phyloP scores from a whole-genome alignment of 768 basidiomycete species.

The Agaricus blazei region DNA sequence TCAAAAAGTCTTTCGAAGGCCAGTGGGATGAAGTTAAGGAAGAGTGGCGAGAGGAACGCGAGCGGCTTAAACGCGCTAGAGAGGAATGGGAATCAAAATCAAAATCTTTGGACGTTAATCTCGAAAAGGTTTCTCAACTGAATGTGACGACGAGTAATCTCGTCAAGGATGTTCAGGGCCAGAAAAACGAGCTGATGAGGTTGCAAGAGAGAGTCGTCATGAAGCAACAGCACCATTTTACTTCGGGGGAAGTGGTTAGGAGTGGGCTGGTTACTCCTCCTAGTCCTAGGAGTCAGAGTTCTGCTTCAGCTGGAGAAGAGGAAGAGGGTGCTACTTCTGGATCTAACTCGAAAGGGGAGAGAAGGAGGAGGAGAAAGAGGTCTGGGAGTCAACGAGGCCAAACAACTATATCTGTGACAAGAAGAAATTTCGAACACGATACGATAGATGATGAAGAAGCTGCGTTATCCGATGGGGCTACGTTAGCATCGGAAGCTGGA shows the following conservation, averaged over 20 bases:
- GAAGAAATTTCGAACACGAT: slow-evolving; percentile 14
- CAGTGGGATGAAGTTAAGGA: slow-evolving; percentile 75
- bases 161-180: slow-evolving; percentile 15
- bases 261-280: slow-evolving; percentile 71
- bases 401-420: slow-evolving; percentile 16
- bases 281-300: slow-evolving; percentile 66
- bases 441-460: slow-evolving; percentile 12
- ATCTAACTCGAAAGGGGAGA: slow-evolving; percentile 14
- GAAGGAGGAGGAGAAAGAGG: slow-evolving; percentile 38
- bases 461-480: slow-evolving; percentile 19
- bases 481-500: slow-evolving; percentile 26
- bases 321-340: too few relatives aligned
- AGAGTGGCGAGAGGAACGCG: slow-evolving; percentile 80
- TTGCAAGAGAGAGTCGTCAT: slow-evolving; percentile 11
- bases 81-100: slow-evolving; percentile 77
- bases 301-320: slow-evolving; percentile 42
- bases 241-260: slow-evolving; percentile 27
- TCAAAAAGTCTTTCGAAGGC: slow-evolving; percentile 77
- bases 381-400: slow-evolving; percentile 19
- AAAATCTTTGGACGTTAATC: slow-evolving; percentile 44
- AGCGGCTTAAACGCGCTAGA: slow-evolving; percentile 63
- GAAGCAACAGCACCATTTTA: slow-evolving; percentile 2
- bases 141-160: slow-evolving; percentile 21
- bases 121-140: slow-evolving; percentile 41
- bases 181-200: slow-evolving; percentile 14